phyloP scores from a whole-genome alignment of 1,284 basidiomycete genomes.

The Fomes fomentarius region DNA sequence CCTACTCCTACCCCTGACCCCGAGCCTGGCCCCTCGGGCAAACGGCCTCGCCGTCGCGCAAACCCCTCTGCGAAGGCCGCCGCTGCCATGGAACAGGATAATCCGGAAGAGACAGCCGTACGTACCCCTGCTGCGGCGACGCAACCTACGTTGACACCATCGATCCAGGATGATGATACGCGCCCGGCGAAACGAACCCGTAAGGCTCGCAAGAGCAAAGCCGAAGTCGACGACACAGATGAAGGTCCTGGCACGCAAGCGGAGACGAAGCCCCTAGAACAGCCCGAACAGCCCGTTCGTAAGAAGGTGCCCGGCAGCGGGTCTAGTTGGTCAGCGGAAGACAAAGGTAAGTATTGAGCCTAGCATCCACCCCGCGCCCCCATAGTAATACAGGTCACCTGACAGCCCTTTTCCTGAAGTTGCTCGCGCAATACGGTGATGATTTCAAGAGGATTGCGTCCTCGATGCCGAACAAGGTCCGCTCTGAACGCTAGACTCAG shows the following conservation, averaged over 20 bases:
- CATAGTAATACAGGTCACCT: slow-evolving; percentile 44
- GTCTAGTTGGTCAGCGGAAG: slow-evolving; percentile 57
- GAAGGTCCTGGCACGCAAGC: slow-evolving; percentile 15
- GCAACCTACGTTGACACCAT: neutral
- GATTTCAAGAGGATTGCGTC: slow-evolving; percentile 79
- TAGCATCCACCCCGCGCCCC: slow-evolving; percentile 38
- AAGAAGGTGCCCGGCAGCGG: slow-evolving; percentile 35
- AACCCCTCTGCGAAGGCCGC: slow-evolving; percentile 33
- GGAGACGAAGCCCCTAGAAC: slow-evolving; percentile 35
- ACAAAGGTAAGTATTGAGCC: slow-evolving; percentile 51
- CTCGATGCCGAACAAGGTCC: slow-evolving; percentile 73
- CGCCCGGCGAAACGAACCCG: slow-evolving; percentile 37
- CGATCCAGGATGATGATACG: slow-evolving; percentile 27
- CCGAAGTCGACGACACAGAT: slow-evolving; percentile 28
- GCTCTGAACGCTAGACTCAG: slow-evolving; percentile 1
- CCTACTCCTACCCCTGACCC: slow-evolving; percentile 62
- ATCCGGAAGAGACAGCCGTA: slow-evolving; percentile 42
- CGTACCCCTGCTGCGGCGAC: neutral
- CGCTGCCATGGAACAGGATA: slow-evolving; percentile 29
- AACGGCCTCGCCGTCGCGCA: slow-evolving; percentile 39
- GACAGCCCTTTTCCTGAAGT: slow-evolving; percentile 60
- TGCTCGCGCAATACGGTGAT: slow-evolving; percentile 71
- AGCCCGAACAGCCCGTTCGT: slow-evolving; percentile 36
- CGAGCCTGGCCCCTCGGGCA: slow-evolving; percentile 53
- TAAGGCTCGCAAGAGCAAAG: slow-evolving; percentile 33